Conservation (phyloP, 352 stramenopile genomes). For the Pythium biforme region DNA sequence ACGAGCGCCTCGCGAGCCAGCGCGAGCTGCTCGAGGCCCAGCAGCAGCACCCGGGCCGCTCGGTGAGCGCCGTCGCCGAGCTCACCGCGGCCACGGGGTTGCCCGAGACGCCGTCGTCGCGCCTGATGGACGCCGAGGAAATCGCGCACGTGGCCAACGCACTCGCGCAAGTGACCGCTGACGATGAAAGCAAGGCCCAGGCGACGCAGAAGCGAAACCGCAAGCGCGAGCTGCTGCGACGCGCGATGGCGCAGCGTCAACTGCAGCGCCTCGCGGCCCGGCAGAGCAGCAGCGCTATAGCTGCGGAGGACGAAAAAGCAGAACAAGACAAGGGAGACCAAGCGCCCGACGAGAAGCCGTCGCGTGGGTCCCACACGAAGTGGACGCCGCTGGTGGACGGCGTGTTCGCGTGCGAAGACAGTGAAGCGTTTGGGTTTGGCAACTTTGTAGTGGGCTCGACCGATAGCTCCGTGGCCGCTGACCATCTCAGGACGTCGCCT, state of each 20-base stretch:
- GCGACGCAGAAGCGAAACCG: conserved; percentile 16
- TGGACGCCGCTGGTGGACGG: not conserved
- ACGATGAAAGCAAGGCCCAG: not conserved
- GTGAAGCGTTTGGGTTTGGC: conserved; percentile 17
- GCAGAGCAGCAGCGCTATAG: not conserved
- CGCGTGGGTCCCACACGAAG: not conserved
- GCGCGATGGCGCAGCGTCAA: conserved; percentile 29
- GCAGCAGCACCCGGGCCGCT: conserved; percentile 6
- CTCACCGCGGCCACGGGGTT: conserved; percentile 43
- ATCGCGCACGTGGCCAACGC: not conserved
- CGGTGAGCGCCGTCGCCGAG: conserved; percentile 17
- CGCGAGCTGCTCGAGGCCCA: conserved; percentile 11
- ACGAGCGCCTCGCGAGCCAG: conserved; percentile 34
- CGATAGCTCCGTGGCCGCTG: not conserved
- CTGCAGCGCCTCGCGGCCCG: conserved; percentile 9
- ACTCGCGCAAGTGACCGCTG: too few species aligned
- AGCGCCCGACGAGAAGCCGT: not conserved
- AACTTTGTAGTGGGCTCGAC: conserved; percentile 22
- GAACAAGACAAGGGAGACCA: not conserved
- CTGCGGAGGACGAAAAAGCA: not conserved
- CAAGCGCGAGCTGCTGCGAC: conserved; percentile 34
- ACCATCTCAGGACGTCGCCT: not conserved
- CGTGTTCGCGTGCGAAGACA: not conserved
- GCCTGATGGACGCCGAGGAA: conserved; percentile 30
- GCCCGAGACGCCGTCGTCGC: conserved; percentile 36